Evolutionary conservation across 2,329 filamentous ascomycete genomes (phyloP).

Genomic region (Penicillium sclerotiorum): DNA sequence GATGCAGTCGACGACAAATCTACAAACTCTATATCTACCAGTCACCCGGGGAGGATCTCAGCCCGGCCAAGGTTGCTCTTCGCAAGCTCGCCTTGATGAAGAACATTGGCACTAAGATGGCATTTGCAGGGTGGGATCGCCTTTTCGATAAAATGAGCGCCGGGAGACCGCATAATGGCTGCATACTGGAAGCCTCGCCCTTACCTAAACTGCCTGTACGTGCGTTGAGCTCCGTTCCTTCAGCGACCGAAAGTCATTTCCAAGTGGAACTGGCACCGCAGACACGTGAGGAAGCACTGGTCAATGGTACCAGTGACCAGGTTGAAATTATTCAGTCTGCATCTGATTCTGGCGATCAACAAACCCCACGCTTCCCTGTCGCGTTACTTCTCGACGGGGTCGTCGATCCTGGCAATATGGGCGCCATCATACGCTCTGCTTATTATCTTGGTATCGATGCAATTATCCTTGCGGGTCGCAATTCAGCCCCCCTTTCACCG

Average conservation of each 20-base stretch:
- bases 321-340: constrained; percentile 45
- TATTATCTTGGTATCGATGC: constrained; percentile 90
- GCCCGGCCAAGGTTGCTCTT: constrained; percentile 42
- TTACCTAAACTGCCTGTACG: constrained; percentile 71
- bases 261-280: constrained; percentile 66
- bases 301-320: constrained; percentile 68
- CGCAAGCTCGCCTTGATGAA: constrained; percentile 43
- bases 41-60: constrained; percentile 56
- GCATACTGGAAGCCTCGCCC: constrained; percentile 82
- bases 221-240: constrained; percentile 56
- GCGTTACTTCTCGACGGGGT: constrained; percentile 49
- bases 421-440: constrained; percentile 83
- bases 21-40: constrained; percentile 82
- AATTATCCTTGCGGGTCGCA: constrained; percentile 73
- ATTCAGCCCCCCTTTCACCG: constrained; percentile 73
- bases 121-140: constrained; percentile 64
- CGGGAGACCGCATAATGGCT: constrained; percentile 85
- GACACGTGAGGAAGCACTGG: constrained; percentile 68
- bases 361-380: constrained; percentile 40
- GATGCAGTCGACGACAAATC: constrained; percentile 67
- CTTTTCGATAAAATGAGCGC: constrained; percentile 82
- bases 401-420: constrained; percentile 85
- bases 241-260: constrained; percentile 55
- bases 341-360: constrained; percentile 7
- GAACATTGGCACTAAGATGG: constrained; percentile 59